phyloP scores from a whole-genome alignment of 345 rosid species.

The Eucalyptus victrix region DNA sequence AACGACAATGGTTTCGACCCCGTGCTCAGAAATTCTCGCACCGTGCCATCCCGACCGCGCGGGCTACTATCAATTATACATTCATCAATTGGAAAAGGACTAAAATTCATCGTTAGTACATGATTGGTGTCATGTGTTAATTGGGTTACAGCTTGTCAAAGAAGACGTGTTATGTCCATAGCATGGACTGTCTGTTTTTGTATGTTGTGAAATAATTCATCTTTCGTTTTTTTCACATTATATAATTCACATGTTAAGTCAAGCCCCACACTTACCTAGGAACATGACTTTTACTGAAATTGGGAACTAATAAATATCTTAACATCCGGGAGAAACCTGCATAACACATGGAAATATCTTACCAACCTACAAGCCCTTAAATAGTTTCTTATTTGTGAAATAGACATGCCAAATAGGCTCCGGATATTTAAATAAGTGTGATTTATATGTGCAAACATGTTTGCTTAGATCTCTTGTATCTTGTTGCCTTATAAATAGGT shows the following conservation, averaged over 20 bases:
- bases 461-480: background rate
- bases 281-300: background rate
- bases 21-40: background rate
- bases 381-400: background rate
- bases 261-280: background rate
- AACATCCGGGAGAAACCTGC: background rate
- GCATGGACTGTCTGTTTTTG: background rate
- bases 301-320: background rate
- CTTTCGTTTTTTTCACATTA: background rate
- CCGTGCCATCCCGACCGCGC: background rate
- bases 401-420: background rate
- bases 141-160: background rate
- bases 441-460: background rate
- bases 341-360: background rate
- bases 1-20: background rate
- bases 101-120: background rate
- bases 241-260: background rate
- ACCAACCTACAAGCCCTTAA: background rate
- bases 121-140: background rate
- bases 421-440: background rate
- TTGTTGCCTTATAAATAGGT: background rate
- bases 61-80: no score
- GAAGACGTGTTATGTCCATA: background rate
- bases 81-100: background rate
- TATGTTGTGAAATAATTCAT: background rate